A percentile compares a stretch with the other conserved stretches of the same genome.
Evolutionary conservation across 129 eudicot genomes (phyloP).

Genomic region (Chrysanthemum makinoi): DNA sequence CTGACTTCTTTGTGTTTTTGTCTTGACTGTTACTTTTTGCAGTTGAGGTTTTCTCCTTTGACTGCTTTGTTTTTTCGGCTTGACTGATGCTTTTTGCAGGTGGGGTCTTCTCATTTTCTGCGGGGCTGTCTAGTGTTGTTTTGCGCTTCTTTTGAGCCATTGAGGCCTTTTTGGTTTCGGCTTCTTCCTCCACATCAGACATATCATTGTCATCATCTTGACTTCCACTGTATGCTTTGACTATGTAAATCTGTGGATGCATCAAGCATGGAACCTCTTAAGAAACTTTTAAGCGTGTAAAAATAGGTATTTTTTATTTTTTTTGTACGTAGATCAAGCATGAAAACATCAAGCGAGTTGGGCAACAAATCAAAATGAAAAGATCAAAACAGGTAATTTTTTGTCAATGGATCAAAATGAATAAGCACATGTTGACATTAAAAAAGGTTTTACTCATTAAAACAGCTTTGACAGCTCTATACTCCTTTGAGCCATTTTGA

Average conservation of each 20-base stretch:
- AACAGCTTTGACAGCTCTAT: too few relatives aligned
- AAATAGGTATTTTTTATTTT: too few relatives aligned
- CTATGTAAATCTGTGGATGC: constrained; percentile 54
- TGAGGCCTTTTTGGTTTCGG: constrained; percentile 22
- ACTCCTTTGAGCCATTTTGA: too few relatives aligned
- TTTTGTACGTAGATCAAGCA: too few relatives aligned
- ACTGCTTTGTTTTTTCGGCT: constrained; percentile 14
- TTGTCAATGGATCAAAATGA: background rate
- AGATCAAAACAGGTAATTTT: background rate
- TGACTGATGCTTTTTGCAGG: constrained; percentile 1
- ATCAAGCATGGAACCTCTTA: constrained; percentile 15
- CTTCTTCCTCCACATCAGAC: constrained; percentile 24
- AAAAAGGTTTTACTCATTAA: background rate
- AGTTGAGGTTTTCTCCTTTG: constrained; percentile 6
- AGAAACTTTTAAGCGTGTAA: too few relatives aligned
- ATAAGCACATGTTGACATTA: background rate
- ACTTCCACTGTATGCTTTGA: constrained; percentile 40
- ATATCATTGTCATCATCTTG: constrained; percentile 15
- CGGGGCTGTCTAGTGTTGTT: constrained; percentile 16
- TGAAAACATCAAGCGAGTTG: background rate
- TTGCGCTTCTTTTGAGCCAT: constrained; percentile 27
- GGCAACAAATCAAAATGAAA: background rate
- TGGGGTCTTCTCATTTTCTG: constrained; percentile 22
- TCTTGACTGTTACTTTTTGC: constrained; percentile 7
- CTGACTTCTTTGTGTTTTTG: constrained; percentile 3